Evolutionary conservation across 768 basidiomycete genomes (phyloP).

Genomic region (Amanita inopinata): DNA sequence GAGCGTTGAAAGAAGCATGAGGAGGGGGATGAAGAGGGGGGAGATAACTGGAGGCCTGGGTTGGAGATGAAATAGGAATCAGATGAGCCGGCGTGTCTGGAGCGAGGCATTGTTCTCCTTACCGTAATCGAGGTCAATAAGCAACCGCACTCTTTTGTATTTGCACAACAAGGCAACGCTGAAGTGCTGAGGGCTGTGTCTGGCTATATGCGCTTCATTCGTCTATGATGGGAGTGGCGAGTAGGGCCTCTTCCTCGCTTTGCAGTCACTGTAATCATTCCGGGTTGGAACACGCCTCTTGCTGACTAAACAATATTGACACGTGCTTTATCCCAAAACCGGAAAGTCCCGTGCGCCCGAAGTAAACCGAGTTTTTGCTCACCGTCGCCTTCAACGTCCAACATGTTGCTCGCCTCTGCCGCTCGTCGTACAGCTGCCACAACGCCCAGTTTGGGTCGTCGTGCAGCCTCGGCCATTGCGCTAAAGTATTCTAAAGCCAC

Average conservation of each 20-base stretch:
- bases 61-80: constrained; percentile 8
- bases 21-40: constrained; percentile 9
- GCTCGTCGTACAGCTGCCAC: constrained; percentile 39
- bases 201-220: too few species aligned
- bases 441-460: constrained; percentile 49
- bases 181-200: too few species aligned
- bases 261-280: too few species aligned
- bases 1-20: constrained; percentile 36
- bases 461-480: constrained; percentile 69
- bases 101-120: constrained; percentile 8
- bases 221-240: too few species aligned
- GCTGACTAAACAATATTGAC: constrained; percentile 15
- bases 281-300: too few species aligned
- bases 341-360: constrained; percentile 25
- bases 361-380: constrained; percentile 24
- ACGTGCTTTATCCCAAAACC: constrained; percentile 16
- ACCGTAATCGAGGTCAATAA: constrained; percentile 5
- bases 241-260: too few species aligned
- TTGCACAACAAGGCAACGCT: not conserved
- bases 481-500: constrained; percentile 79
- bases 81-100: constrained; percentile 2
- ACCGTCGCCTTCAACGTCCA: constrained; percentile 15
- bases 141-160: not conserved
- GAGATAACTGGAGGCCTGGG: constrained; percentile 2
- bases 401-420: constrained; percentile 49